These are phyloP conservation scores for Camellia lanceoleosa DNA, from an alignment of 148 eudicot species.

Conservation along the genomic window DNA sequence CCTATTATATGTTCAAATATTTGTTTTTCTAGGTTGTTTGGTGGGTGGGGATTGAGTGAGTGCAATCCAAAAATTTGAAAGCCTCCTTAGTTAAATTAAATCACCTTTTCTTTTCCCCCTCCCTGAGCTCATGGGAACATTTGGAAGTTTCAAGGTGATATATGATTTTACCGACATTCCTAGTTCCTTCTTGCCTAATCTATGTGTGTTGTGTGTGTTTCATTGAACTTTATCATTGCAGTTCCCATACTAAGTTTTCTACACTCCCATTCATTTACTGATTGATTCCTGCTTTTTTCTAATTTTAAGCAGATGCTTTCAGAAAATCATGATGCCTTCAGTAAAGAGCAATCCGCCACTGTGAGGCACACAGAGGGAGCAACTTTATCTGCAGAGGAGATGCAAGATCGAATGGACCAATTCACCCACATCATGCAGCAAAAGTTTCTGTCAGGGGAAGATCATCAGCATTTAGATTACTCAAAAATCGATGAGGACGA, in stretches of 20 bases:
- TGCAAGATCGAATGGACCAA: slow-evolving; percentile 85
- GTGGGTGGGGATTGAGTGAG: background rate
- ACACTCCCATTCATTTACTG: background rate
- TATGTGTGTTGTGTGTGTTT: background rate
- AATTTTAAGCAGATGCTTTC: slow-evolving; percentile 7
- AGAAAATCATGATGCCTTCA: background rate
- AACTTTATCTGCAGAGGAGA: slow-evolving; percentile 53
- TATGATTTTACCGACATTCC: background rate
- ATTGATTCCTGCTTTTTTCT: background rate
- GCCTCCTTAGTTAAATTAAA: background rate
- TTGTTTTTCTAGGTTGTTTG: no score
- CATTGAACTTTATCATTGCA: background rate
- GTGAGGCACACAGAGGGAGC: slow-evolving; percentile 27
- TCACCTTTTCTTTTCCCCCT: background rate
- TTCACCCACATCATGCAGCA: slow-evolving; percentile 81
- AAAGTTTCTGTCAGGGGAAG: slow-evolving; percentile 83
- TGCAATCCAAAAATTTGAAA: background rate
- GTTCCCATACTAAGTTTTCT: background rate
- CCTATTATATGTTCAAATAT: no score
- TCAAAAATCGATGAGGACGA: slow-evolving; percentile 75
- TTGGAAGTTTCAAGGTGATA: background rate
- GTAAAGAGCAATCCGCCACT: slow-evolving; percentile 19
- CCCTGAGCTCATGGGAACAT: background rate
- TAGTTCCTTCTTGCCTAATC: background rate
- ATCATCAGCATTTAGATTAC: slow-evolving; percentile 75